A percentile compares a stretch with the other conserved stretches of the same genome.
Evolutionary conservation across 106 monocot genomes (phyloP).

Genomic region (Xerophyta viscosa): DNA sequence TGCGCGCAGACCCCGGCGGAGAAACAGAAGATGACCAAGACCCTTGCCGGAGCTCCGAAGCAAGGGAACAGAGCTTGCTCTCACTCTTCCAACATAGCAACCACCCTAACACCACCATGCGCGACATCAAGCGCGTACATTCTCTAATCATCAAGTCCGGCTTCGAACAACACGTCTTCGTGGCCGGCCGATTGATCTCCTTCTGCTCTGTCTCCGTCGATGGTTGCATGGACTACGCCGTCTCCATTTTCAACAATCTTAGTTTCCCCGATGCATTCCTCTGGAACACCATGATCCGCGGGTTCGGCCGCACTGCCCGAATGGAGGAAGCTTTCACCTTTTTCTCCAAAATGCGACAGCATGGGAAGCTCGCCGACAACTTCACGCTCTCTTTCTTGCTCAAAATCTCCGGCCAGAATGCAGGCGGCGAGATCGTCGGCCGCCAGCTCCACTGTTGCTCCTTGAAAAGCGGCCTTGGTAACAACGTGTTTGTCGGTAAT

Average conservation of each 20-base stretch:
- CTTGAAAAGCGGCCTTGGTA: constrained; percentile 28
- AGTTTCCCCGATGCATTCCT: constrained; percentile 36
- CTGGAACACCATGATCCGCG: constrained; percentile 66
- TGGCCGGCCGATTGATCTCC: constrained; percentile 35
- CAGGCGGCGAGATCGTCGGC: constrained; percentile 15
- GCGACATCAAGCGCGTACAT: constrained; percentile 34
- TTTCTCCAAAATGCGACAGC: constrained; percentile 30
- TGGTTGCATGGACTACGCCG: constrained; percentile 33
- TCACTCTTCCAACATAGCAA: too few species aligned
- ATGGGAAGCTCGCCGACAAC: constrained; percentile 29
- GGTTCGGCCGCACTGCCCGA: constrained; percentile 28
- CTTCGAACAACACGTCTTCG: constrained; percentile 52
- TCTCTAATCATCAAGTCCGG: constrained; percentile 36
- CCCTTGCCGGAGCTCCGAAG: too few species aligned
- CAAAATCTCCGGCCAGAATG: constrained; percentile 32
- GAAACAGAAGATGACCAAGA: too few species aligned
- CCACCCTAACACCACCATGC: too few species aligned
- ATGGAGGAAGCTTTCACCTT: constrained; percentile 28
- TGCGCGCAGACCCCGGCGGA: too few species aligned
- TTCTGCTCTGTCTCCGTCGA: constrained; percentile 39
- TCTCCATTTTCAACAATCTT: constrained; percentile 23
- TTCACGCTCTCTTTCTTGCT: constrained; percentile 65
- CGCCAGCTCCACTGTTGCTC: constrained; percentile 41
- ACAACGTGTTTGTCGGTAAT: constrained; percentile 37
- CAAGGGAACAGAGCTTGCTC: too few species aligned